Percentiles rank a stretch among this genome's conserved stretches.
phyloP scores from a whole-genome alignment of 1,284 basidiomycete genomes.

The Trametes versicolor region DNA sequence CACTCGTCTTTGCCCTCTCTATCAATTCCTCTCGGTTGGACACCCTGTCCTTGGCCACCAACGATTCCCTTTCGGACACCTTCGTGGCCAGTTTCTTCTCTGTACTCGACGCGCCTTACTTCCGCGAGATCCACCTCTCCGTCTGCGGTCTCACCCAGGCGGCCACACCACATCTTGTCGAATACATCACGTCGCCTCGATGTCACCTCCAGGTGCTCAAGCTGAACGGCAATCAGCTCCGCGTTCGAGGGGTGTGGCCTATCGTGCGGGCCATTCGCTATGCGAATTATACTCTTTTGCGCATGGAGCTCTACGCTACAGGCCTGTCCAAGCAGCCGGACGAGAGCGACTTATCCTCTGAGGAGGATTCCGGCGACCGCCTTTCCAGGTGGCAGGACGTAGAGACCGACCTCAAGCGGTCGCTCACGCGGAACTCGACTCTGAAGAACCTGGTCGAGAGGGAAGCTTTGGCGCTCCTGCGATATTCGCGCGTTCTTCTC shows the following conservation, averaged over 20 bases:
- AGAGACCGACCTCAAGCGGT: constrained; percentile 50
- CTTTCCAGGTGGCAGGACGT: constrained; percentile 47
- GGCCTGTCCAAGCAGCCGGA: constrained; percentile 39
- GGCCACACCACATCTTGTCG: constrained; percentile 55
- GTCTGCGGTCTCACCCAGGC: constrained; percentile 58
- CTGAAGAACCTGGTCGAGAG: constrained; percentile 56
- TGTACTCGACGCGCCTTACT: constrained; percentile 53
- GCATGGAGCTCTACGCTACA: constrained; percentile 64
- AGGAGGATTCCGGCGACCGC: constrained; percentile 35
- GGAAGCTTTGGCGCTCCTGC: constrained; percentile 63
- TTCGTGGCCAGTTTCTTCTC: constrained; percentile 63
- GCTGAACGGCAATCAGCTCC: constrained; percentile 66
- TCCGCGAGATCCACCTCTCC: constrained; percentile 66
- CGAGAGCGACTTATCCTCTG: constrained; percentile 40
- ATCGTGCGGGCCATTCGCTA: constrained; percentile 57
- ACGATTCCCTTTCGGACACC: constrained; percentile 54
- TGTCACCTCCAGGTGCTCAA: constrained; percentile 62
- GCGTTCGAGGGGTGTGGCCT: constrained; percentile 52
- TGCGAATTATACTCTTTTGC: constrained; percentile 60
- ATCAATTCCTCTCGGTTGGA: constrained; percentile 60
- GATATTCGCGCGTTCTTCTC: constrained; percentile 60
- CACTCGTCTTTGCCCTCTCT: constrained; percentile 52
- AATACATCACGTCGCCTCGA: constrained; percentile 61
- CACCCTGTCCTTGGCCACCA: constrained; percentile 55
- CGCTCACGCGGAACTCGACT: constrained; percentile 58